Evolutionary conservation across 768 basidiomycete genomes (phyloP).

Genomic region (Boletus pseudo-olivaceus): DNA sequence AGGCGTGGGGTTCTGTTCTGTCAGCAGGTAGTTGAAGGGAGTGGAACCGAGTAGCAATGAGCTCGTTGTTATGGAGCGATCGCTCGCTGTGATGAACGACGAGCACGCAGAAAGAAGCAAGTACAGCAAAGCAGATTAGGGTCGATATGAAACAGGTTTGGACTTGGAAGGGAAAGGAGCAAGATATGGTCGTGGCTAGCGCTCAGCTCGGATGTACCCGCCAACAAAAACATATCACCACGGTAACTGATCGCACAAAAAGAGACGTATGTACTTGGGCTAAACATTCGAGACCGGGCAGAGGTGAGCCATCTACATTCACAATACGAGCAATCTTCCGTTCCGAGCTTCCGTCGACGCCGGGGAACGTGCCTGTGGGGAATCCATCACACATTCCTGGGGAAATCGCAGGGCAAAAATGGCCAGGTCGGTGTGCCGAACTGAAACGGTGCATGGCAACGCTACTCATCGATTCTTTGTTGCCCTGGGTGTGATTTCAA

Average conservation of each 20-base stretch:
- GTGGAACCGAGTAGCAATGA: neutral
- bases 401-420: neutral
- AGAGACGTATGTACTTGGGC: neutral
- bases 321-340: neutral
- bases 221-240: conserved; percentile 23
- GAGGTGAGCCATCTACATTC: neutral
- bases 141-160: neutral
- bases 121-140: neutral
- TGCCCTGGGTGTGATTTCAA: conserved; percentile 23
- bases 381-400: neutral
- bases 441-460: neutral
- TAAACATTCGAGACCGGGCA: neutral
- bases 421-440: neutral
- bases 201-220: conserved; percentile 31
- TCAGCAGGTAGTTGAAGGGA: neutral
- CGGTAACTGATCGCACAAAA: conserved; percentile 22
- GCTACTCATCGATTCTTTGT: conserved; percentile 37
- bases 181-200: neutral
- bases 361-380: neutral
- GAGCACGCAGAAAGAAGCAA: neutral
- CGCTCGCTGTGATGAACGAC: conserved; percentile 7
- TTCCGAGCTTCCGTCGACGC: neutral
- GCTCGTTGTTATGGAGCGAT: neutral
- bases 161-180: neutral
- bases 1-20: neutral